These are phyloP conservation scores for Colletotrichum sidae DNA, from an alignment of 2,329 filamentous ascomycete genomes.

Conservation along the genomic window DNA sequence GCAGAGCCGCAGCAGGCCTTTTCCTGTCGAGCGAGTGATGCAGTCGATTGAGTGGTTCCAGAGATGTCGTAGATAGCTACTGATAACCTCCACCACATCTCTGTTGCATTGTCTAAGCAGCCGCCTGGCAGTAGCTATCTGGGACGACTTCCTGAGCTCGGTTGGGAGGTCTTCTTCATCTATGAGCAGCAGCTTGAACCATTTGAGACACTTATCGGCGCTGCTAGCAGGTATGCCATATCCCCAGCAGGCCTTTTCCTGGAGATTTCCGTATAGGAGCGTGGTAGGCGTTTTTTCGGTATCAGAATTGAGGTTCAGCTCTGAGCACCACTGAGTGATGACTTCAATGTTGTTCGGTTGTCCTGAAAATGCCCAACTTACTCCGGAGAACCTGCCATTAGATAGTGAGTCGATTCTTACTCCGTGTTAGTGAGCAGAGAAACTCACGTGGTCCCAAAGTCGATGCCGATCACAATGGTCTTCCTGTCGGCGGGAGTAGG, in stretches of 20 bases:
- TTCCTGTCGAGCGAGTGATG: constrained; percentile 44
- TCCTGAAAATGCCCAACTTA: constrained; percentile 51
- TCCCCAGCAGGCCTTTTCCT: constrained; percentile 43
- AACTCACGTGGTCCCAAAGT: constrained; percentile 60
- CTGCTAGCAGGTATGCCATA: constrained; percentile 42
- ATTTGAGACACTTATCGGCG: constrained; percentile 43
- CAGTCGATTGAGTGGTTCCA: constrained; percentile 46
- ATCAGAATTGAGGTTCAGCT: constrained; percentile 41
- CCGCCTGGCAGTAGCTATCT: constrained; percentile 37
- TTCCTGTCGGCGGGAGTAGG: neutral
- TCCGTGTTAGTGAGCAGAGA: neutral
- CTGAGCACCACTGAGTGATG: constrained; percentile 46
- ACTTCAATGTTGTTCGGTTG: constrained; percentile 44
- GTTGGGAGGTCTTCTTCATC: constrained; percentile 45
- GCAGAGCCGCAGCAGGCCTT: constrained; percentile 38
- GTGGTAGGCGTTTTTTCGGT: constrained; percentile 47
- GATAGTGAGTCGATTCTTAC: neutral
- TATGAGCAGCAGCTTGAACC: constrained; percentile 57
- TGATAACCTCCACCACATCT: constrained; percentile 44
- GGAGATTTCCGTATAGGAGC: constrained; percentile 37
- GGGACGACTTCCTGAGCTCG: constrained; percentile 38
- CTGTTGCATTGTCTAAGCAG: constrained; percentile 33
- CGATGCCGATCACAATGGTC: constrained; percentile 53
- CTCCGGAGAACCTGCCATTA: constrained; percentile 50
- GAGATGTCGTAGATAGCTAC: constrained; percentile 46